Conservation (phyloP, 2,329 filamentous ascomycete genomes). For the Fusarium mangiferae region DNA sequence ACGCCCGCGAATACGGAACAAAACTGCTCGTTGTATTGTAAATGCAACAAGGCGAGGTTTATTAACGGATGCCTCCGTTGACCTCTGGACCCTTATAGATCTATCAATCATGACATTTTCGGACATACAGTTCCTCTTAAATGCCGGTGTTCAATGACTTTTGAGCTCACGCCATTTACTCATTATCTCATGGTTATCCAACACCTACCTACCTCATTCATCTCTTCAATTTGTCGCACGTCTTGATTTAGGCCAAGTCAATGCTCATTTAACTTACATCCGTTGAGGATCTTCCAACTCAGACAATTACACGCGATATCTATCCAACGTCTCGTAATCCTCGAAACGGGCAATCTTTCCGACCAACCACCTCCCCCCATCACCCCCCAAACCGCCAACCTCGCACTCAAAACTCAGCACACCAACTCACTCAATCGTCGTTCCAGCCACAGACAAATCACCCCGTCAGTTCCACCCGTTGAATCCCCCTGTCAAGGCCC, state of each 20-base stretch:
- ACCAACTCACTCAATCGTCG: conserved; percentile 18
- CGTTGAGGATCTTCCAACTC: neutral
- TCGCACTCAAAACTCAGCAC: conserved; percentile 11
- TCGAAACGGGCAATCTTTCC: conserved; percentile 19
- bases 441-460: conserved; percentile 33
- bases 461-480: neutral
- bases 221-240: neutral
- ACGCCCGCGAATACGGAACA: conserved; percentile 21
- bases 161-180: neutral
- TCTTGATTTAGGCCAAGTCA: conserved; percentile 6
- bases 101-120: neutral
- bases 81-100: conserved; percentile 4
- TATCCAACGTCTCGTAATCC: conserved; percentile 10
- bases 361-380: conserved; percentile 28
- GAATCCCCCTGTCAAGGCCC: conserved; percentile 20
- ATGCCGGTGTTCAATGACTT: neutral
- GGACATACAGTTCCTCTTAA: neutral
- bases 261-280: neutral
- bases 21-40: neutral
- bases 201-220: neutral
- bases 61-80: conserved; percentile 6
- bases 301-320: conserved; percentile 5
- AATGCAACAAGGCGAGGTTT: neutral
- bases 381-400: conserved; percentile 13
- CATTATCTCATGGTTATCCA: conserved; percentile 1